Percentiles rank a stretch among this genome's conserved stretches.
Evolutionary conservation across 129 eudicot species (phyloP).

Genomic region (Helianthus tuberosus): DNA sequence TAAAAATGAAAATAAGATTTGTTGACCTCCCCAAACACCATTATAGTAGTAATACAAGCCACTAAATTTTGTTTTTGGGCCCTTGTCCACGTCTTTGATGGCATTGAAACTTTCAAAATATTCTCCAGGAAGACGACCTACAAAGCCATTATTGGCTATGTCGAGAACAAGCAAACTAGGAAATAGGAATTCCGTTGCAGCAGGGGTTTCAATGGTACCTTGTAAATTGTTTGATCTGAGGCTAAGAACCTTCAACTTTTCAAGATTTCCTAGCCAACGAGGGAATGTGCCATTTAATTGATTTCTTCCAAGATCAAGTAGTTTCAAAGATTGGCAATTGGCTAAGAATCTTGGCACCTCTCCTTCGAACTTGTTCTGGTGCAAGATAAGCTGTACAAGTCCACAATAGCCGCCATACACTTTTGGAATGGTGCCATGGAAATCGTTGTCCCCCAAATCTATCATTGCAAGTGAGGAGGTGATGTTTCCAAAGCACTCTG

Average conservation of each 20-base stretch:
- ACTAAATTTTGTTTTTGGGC: neutral
- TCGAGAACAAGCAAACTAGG: neutral
- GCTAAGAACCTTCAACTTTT: neutral
- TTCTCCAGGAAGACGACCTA: neutral
- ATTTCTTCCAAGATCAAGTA: neutral
- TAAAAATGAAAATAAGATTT: no score
- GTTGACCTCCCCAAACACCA: no score
- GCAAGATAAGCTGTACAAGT: neutral
- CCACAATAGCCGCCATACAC: neutral
- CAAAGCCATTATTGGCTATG: neutral
- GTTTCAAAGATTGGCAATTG: neutral
- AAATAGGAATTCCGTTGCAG: neutral
- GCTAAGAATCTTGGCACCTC: neutral
- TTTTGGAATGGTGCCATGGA: neutral
- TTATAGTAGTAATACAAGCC: neutral
- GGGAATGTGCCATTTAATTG: neutral
- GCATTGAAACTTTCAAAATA: neutral
- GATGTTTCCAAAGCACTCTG: slow-evolving; percentile 23
- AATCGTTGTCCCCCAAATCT: neutral
- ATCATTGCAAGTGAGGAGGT: slow-evolving; percentile 4
- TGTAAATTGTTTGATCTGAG: neutral
- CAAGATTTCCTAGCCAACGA: neutral
- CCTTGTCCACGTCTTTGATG: neutral
- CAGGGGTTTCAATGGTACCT: neutral
- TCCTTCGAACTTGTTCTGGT: neutral